These are phyloP conservation scores for Globisporangium lucens DNA, from an alignment of 352 stramenopile species.

Conservation along the genomic window DNA sequence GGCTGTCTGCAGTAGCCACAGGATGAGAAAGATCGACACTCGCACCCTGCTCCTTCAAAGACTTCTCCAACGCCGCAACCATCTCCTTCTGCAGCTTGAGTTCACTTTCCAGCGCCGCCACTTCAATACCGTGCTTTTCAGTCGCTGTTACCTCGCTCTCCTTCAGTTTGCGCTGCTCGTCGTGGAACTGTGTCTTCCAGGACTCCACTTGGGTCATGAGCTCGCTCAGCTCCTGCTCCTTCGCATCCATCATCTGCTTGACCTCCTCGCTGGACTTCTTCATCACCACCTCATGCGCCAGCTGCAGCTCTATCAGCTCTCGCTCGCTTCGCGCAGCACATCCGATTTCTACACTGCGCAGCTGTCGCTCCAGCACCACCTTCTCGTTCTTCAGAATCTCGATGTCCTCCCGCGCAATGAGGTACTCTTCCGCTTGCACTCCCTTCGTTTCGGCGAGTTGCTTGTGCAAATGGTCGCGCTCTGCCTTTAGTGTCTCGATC, in stretches of 20 bases:
- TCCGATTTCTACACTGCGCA: constrained; percentile 33
- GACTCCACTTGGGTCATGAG: constrained; percentile 30
- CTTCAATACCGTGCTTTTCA: constrained; percentile 11
- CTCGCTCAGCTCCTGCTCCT: constrained; percentile 38
- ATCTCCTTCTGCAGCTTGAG: constrained; percentile 6
- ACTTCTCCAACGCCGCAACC: constrained; percentile 2
- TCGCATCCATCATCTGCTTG: constrained; percentile 35
- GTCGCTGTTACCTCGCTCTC: constrained; percentile 18
- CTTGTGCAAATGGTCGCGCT: constrained; percentile 20
- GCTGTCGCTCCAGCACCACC: constrained; percentile 29
- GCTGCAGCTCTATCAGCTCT: constrained; percentile 36
- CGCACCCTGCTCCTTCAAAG: not conserved
- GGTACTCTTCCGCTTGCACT: constrained; percentile 22
- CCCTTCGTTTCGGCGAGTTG: constrained; percentile 23
- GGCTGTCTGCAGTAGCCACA: not conserved
- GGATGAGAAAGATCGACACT: not conserved
- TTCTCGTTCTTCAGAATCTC: constrained; percentile 39
- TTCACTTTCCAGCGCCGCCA: constrained; percentile 15
- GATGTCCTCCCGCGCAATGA: constrained; percentile 25
- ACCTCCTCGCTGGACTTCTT: constrained; percentile 44
- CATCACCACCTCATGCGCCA: constrained; percentile 29
- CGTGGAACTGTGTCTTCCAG: constrained; percentile 33
- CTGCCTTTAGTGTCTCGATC: constrained; percentile 16
- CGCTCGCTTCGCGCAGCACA: constrained; percentile 29
- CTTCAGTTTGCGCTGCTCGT: constrained; percentile 17